These are phyloP conservation scores for Colletotrichum sidae DNA, from an alignment of 2,329 filamentous ascomycete species.

Conservation along the genomic window DNA sequence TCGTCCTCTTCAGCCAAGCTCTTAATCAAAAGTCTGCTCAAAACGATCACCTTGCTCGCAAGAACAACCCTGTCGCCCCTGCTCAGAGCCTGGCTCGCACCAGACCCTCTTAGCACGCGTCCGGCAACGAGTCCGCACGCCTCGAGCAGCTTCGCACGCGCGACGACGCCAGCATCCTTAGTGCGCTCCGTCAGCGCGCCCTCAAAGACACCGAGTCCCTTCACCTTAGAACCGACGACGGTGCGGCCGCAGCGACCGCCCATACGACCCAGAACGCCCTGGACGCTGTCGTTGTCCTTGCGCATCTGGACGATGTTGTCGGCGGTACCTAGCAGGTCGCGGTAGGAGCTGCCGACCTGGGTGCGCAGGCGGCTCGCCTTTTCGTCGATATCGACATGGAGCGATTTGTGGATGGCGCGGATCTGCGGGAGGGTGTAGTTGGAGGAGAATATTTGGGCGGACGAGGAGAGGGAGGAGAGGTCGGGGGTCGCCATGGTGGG, in stretches of 20 bases:
- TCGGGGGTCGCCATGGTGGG: constrained; percentile 51
- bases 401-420: constrained; percentile 69
- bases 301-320: constrained; percentile 96
- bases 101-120: constrained; percentile 58
- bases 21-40: constrained; percentile 81
- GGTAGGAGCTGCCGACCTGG: constrained; percentile 78
- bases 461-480: constrained; percentile 59
- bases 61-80: constrained; percentile 65
- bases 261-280: constrained; percentile 77
- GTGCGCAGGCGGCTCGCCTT: constrained; percentile 71
- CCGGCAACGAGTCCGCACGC: constrained; percentile 62
- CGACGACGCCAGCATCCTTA: constrained; percentile 43
- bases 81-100: constrained; percentile 43
- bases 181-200: constrained; percentile 34
- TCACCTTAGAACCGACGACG: constrained; percentile 74
- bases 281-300: constrained; percentile 78
- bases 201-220: constrained; percentile 64
- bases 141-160: constrained; percentile 62
- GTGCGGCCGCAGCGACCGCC: constrained; percentile 81
- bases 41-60: constrained; percentile 78
- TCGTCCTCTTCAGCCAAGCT: constrained; percentile 67
- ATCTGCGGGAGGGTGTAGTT: constrained; percentile 72
- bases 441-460: constrained; percentile 66
- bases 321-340: constrained; percentile 89
- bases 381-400: constrained; percentile 71